Conservation (phyloP, 2,329 filamentous ascomycete genomes). For the Venturia nashicola region DNA sequence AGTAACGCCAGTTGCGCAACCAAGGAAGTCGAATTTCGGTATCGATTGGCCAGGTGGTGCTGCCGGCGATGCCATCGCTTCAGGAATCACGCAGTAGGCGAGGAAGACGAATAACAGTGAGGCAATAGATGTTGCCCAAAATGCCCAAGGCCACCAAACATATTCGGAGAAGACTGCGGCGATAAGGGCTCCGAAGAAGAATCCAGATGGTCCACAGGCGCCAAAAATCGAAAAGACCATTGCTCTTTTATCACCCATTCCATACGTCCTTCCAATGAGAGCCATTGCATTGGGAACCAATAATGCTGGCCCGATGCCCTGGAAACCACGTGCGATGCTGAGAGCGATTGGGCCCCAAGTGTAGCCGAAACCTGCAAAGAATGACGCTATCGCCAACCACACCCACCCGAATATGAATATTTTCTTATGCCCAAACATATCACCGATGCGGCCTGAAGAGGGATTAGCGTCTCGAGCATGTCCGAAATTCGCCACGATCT, state of each 20-base stretch:
- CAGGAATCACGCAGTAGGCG: constrained; percentile 16
- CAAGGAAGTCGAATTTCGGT: constrained; percentile 18
- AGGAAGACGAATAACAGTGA: constrained; percentile 15
- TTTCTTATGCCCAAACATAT: constrained; percentile 25
- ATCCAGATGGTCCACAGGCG: constrained; percentile 9
- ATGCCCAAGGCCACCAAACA: constrained; percentile 21
- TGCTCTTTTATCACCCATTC: constrained; percentile 8
- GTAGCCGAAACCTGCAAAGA: constrained; percentile 24
- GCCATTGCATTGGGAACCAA: constrained; percentile 12
- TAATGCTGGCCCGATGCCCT: constrained; percentile 27
- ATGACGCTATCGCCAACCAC: constrained; percentile 26
- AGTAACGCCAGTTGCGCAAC: constrained; percentile 17
- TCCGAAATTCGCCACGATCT: neutral
- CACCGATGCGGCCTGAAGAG: constrained; percentile 21
- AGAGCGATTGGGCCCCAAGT: constrained; percentile 35
- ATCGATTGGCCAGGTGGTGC: constrained; percentile 7
- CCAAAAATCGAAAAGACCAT: constrained; percentile 10
- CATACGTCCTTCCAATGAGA: constrained; percentile 10
- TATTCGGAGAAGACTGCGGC: constrained; percentile 7
- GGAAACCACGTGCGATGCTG: constrained; percentile 40
- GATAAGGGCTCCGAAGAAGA: constrained; percentile 7
- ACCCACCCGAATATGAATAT: constrained; percentile 24
- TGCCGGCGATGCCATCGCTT: neutral
- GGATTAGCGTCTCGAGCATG: neutral
- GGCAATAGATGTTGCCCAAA: constrained; percentile 19